phyloP scores from a whole-genome alignment of 2,329 filamentous ascomycete species.

The Phyllosticta ampelicida region DNA sequence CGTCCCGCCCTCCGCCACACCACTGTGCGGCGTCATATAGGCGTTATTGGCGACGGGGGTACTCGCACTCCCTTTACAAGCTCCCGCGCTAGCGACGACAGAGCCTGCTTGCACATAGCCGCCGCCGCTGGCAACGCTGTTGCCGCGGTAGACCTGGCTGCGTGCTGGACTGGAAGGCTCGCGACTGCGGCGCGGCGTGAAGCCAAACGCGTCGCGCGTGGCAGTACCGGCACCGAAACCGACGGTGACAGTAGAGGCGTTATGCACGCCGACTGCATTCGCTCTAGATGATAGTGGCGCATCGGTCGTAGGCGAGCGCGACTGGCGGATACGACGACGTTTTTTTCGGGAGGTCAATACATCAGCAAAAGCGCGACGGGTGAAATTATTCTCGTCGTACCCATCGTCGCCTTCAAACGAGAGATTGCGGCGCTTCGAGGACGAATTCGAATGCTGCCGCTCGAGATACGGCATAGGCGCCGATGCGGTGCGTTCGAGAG shows the following conservation, averaged over 20 bases:
- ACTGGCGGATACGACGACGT: constrained; percentile 35
- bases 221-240: constrained; percentile 15
- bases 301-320: constrained; percentile 7
- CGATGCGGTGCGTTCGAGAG: constrained; percentile 21
- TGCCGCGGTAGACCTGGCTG: constrained; percentile 19
- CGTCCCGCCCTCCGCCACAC: constrained; percentile 22
- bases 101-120: constrained; percentile 7
- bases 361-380: not conserved
- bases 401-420: not conserved
- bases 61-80: constrained; percentile 21
- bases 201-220: constrained; percentile 22
- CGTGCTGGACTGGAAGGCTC: constrained; percentile 32
- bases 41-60: constrained; percentile 30
- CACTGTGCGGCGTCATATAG: constrained; percentile 66
- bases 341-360: constrained; percentile 32
- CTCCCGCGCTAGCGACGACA: constrained; percentile 17
- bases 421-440: constrained; percentile 12
- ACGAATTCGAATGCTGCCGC: constrained; percentile 14
- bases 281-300: constrained; percentile 7
- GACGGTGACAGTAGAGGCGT: not conserved
- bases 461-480: constrained; percentile 15
- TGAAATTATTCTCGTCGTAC: not conserved
- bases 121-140: constrained; percentile 9
- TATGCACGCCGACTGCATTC: not conserved
- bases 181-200: constrained; percentile 34